Conservation (phyloP, 169 alveolate species). For the Plasmodium falciparum region DNA sequence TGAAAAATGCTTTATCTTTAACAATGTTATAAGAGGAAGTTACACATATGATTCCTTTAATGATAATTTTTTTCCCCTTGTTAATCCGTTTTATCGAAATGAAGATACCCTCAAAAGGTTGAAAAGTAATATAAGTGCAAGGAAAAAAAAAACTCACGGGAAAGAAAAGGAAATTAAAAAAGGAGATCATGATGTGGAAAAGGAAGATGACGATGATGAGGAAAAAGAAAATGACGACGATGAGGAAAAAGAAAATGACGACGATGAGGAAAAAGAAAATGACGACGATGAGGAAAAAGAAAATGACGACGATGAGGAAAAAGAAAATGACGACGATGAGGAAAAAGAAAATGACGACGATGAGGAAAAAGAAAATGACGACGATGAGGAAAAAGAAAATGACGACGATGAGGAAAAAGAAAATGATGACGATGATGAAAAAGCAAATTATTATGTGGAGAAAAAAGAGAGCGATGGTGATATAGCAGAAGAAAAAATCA, state of each 20-base stretch:
- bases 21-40: conserved; percentile 1
- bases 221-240: neutral
- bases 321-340: neutral
- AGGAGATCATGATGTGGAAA: too few relatives aligned
- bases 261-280: neutral
- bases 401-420: neutral
- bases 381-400: neutral
- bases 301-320: neutral
- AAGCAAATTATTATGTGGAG: neutral
- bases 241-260: neutral
- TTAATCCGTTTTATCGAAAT: conserved; percentile 34
- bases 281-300: neutral
- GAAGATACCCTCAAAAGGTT: conserved; percentile 6
- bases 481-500: conserved; percentile 3
- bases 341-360: neutral
- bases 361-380: neutral
- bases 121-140: too few relatives aligned
- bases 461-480: neutral
- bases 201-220: neutral
- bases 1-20: conserved; percentile 34
- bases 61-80: conserved; percentile 21
- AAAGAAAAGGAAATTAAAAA: too few relatives aligned
- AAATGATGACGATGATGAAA: neutral
- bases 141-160: too few relatives aligned
- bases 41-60: conserved; percentile 20